Evolutionary conservation across 495 filamentous ascomycete species (phyloP), one percentile per base, ranked within the genome.

Genomic region (Trichoderma orchidacearum): DNA sequence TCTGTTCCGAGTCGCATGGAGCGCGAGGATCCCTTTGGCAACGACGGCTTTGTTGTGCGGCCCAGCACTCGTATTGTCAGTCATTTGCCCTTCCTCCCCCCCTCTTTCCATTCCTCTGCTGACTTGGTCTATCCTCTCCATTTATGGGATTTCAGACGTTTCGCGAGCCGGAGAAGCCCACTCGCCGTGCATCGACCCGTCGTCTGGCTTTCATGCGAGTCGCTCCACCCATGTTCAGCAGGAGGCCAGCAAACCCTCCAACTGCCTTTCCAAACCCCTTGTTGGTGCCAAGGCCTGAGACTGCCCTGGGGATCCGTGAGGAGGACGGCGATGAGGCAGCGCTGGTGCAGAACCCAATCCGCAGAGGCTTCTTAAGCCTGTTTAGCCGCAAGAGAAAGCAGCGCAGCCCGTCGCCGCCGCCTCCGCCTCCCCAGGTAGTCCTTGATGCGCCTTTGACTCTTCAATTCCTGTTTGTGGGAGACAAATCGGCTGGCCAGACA

Each of bases 401-500:
- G 7, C 41, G 41, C 21, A 48, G 41, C 21, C 41, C 41, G 18
- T 48, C 41, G 41, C 8, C n/a, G 41, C 27, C 41, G 41, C 18
- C 38, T 15, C 1, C n/a, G n/a, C n/a, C 18, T 48, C 41, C 41
- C 18, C 13, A 25, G 28, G 51, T 30, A 3, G 17, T 30, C 6
- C 51, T 32, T 6, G 28, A n/a, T 18, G 28, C 5, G 51, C 51
- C 51, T 3, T 6, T 27, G 53, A 34, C 30, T 17, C n/a, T 55
- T 34, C 30, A 55, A 3, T 34, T 55, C 12, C 27, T 55, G 53
- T 55, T 55, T 34, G 53, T 55, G 9, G 53, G 53, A 2, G 31
- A 5, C 3, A 25, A 36, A 23, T 13, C 27, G 5, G 15, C 53
- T 15, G 53, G 53, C 5, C 53, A 55, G 32, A 55, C 53, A 6